phyloP scores from a whole-genome alignment of 768 basidiomycete species.

The Mycena vulgaris region DNA sequence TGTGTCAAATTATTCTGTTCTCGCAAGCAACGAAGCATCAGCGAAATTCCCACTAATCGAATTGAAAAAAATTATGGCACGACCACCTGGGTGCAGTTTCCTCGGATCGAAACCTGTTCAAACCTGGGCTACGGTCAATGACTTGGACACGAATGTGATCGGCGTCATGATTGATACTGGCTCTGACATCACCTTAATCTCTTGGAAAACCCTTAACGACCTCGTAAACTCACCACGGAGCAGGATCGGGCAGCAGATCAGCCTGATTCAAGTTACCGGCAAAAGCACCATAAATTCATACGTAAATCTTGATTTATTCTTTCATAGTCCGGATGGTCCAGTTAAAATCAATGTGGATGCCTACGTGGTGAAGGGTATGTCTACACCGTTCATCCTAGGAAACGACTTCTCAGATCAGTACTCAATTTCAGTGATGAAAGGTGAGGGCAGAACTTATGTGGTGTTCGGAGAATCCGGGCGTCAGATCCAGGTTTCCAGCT shows the following conservation, averaged over 20 bases:
- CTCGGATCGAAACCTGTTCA: conserved; percentile 49
- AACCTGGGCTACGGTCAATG: conserved; percentile 8
- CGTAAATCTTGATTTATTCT: conserved; percentile 44
- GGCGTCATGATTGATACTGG: conserved; percentile 48
- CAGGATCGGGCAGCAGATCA: conserved; percentile 46
- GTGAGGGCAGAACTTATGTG: conserved; percentile 28
- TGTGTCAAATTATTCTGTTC: neutral
- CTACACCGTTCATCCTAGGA: conserved; percentile 49
- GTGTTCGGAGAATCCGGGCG: conserved; percentile 35
- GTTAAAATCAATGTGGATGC: conserved; percentile 48
- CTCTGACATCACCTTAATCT: conserved; percentile 55
- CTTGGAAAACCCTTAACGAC: conserved; percentile 28
- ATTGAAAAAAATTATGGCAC: conserved; percentile 39
- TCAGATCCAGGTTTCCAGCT: conserved; percentile 12
- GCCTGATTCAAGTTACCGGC: conserved; percentile 52
- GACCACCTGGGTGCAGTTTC: conserved; percentile 51
- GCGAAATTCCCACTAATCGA: conserved; percentile 33
- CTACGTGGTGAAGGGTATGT: conserved; percentile 50
- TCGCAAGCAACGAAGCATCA: no score
- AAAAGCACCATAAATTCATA: conserved; percentile 45
- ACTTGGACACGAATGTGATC: conserved; percentile 3
- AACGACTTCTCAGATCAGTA: conserved; percentile 54
- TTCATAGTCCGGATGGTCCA: conserved; percentile 42
- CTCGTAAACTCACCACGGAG: conserved; percentile 37
- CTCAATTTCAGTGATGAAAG: conserved; percentile 44